Percentiles rank a stretch among this genome's conserved stretches.
Evolutionary conservation across 2,329 filamentous ascomycete species (phyloP).

Genomic region (Ploettnerulaceae sp.): DNA sequence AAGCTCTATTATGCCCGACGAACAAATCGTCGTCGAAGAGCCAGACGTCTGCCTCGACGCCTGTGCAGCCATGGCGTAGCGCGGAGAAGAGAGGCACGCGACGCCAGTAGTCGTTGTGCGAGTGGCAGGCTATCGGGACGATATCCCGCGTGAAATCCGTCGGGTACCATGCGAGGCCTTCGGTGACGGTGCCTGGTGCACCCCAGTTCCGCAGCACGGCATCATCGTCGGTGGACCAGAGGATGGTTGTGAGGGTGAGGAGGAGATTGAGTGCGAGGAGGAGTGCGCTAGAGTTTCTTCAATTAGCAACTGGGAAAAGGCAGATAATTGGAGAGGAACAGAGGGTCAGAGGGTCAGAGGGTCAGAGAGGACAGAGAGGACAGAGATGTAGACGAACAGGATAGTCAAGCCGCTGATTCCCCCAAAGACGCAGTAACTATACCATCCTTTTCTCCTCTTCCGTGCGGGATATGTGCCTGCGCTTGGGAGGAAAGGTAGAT

Average conservation of each 20-base stretch:
- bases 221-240: constrained; percentile 30
- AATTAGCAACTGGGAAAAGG: not conserved
- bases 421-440: constrained; percentile 34
- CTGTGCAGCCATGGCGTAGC: constrained; percentile 52
- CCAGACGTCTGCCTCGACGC: constrained; percentile 68
- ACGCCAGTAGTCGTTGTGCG: constrained; percentile 69
- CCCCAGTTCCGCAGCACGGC: constrained; percentile 37
- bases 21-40: constrained; percentile 51
- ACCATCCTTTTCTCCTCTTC: constrained; percentile 17
- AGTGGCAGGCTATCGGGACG: constrained; percentile 55
- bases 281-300: constrained; percentile 26
- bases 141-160: constrained; percentile 49
- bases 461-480: not conserved
- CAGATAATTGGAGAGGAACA: not conserved
- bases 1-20: constrained; percentile 57
- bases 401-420: constrained; percentile 36
- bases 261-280: constrained; percentile 35
- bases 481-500: constrained; percentile 14
- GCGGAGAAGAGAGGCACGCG: constrained; percentile 59
- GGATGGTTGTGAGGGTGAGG: constrained; percentile 32
- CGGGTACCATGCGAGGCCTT: constrained; percentile 43
- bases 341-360: not conserved
- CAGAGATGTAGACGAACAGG: constrained; percentile 30
- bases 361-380: not conserved
- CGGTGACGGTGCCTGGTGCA: constrained; percentile 34